phyloP scores from a whole-genome alignment of 2,329 filamentous ascomycete species.

The Fusarium sp. region DNA sequence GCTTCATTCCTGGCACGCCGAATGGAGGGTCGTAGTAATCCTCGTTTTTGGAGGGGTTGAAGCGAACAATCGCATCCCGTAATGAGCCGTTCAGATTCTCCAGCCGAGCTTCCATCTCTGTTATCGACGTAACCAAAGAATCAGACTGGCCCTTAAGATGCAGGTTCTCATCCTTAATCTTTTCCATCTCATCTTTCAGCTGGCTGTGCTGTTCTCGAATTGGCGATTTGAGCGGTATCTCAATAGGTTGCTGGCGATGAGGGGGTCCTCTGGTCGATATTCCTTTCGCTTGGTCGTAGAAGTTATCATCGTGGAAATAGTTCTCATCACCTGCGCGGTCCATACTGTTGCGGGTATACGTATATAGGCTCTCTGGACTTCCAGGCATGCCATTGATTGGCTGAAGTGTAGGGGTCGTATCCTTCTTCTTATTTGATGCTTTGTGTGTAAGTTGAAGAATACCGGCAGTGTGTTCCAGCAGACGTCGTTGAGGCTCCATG shows the following conservation, averaged over 20 bases:
- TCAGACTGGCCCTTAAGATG: slow-evolving; percentile 52
- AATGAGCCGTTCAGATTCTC: slow-evolving; percentile 75
- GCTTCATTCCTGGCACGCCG: slow-evolving; percentile 50
- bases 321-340: slow-evolving; percentile 66
- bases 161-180: slow-evolving; percentile 59
- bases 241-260: slow-evolving; percentile 59
- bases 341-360: slow-evolving; percentile 70
- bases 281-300: slow-evolving; percentile 72
- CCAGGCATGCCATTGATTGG: slow-evolving; percentile 72
- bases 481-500: slow-evolving; percentile 77
- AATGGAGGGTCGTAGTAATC: slow-evolving; percentile 59
- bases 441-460: slow-evolving; percentile 92
- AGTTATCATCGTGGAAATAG: slow-evolving; percentile 83
- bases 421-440: slow-evolving; percentile 68
- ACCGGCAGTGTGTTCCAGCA: slow-evolving; percentile 91
- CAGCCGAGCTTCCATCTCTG: slow-evolving; percentile 72
- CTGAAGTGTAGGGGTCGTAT: slow-evolving; percentile 56
- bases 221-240: slow-evolving; percentile 69
- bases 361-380: slow-evolving; percentile 81
- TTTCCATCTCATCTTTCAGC: slow-evolving; percentile 61
- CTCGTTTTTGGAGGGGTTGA: slow-evolving; percentile 67
- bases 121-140: slow-evolving; percentile 60
- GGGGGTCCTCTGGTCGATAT: slow-evolving; percentile 43
- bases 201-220: slow-evolving; percentile 65
- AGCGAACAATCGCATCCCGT: slow-evolving; percentile 72